Evolutionary conservation across 225 moss, liverwort and hornwort genomes (phyloP).

Genomic region (Neckera pumila): DNA sequence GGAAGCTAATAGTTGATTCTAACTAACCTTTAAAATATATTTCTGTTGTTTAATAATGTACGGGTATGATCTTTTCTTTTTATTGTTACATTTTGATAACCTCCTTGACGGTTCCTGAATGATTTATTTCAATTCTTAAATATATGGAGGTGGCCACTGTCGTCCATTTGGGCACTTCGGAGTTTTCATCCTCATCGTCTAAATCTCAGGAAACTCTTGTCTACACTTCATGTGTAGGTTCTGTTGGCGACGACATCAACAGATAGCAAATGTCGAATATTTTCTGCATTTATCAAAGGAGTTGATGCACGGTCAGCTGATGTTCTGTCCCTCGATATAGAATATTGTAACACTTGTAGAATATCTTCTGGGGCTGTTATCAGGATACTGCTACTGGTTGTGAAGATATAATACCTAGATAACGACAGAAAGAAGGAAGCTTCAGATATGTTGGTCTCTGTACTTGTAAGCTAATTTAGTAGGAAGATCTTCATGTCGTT

Average conservation of each 20-base stretch:
- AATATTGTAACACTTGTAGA: too few species aligned
- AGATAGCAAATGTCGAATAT: slow-evolving; percentile 92
- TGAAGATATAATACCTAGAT: background rate
- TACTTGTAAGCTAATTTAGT: background rate
- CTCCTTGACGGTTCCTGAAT: background rate
- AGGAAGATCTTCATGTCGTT: background rate
- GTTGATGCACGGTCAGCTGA: slow-evolving; percentile 84
- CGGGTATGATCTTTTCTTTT: background rate
- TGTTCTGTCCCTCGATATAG: background rate
- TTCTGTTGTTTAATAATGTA: background rate
- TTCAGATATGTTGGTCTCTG: background rate
- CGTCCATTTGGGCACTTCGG: background rate
- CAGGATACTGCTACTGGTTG: background rate
- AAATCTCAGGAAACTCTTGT: background rate
- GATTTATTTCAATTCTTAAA: background rate
- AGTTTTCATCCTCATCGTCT: background rate
- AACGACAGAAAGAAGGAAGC: background rate
- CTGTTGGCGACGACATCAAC: slow-evolving; percentile 97
- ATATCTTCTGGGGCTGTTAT: background rate
- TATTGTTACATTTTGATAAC: background rate
- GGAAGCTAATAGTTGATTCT: background rate
- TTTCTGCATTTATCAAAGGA: slow-evolving; percentile 93
- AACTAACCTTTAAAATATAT: background rate
- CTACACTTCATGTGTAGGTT: slow-evolving; percentile 36
- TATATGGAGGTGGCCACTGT: background rate